A percentile compares a stretch with the other conserved stretches of the same genome.
Conservation (phyloP, 1,139 yeast genomes). For the Hanseniaspora uvarum region DNA sequence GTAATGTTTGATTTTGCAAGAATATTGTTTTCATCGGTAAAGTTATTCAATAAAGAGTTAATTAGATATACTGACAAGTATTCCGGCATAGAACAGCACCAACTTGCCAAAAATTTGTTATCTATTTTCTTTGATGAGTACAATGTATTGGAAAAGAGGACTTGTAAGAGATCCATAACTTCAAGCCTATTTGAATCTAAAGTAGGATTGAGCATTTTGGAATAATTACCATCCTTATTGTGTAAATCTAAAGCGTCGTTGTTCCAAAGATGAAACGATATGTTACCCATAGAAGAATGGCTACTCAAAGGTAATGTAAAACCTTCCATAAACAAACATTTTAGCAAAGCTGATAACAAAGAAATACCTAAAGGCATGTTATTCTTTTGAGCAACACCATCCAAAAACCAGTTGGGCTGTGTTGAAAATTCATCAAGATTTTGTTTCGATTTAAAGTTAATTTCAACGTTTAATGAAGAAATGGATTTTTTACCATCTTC, state of each 20-base stretch:
- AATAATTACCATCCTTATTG: conserved; percentile 29
- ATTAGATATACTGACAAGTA: conserved; percentile 44
- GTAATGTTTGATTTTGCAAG: background rate
- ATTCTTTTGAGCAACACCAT: conserved; percentile 23
- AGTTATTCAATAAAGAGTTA: conserved; percentile 57
- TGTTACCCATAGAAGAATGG: conserved; percentile 22
- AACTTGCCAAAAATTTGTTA: conserved; percentile 46
- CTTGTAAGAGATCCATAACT: conserved; percentile 49
- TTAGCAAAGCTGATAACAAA: conserved; percentile 40
- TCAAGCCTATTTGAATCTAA: conserved; percentile 61
- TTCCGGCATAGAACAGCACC: conserved; percentile 46
- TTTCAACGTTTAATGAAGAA: conserved; percentile 27
- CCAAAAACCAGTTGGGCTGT: conserved; percentile 18
- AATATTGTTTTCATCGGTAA: conserved; percentile 31
- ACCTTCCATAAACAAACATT: conserved; percentile 45
- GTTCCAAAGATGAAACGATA: conserved; percentile 47
- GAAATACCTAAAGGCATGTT: conserved; percentile 41
- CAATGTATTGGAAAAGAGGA: conserved; percentile 54
- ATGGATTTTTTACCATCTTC: conserved; percentile 24
- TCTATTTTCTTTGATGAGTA: conserved; percentile 34
- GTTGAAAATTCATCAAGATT: background rate
- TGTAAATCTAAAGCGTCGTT: conserved; percentile 43
- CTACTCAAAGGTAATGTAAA: conserved; percentile 27
- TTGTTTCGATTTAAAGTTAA: conserved; percentile 23
- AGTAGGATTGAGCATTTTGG: conserved; percentile 38